These are phyloP conservation scores for Clonostachys rhizophaga DNA, from an alignment of 2,329 filamentous ascomycete species.

Conservation along the genomic window DNA sequence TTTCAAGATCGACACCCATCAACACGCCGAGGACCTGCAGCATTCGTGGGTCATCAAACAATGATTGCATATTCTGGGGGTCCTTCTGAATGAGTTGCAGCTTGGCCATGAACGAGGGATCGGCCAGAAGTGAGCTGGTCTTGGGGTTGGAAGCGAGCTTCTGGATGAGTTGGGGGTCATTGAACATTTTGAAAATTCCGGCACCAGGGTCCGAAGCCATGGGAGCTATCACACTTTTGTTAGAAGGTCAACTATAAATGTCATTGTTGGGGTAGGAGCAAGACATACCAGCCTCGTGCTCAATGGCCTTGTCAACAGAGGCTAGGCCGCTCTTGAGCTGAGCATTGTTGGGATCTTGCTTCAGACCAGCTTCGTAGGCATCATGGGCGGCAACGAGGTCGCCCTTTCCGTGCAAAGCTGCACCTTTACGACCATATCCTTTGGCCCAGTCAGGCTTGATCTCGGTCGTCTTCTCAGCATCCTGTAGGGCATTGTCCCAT, in stretches of 20 bases:
- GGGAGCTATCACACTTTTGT: constrained; percentile 12
- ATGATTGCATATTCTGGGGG: constrained; percentile 70
- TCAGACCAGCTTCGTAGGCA: constrained; percentile 91
- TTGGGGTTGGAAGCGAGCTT: constrained; percentile 95
- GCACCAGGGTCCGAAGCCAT: constrained; percentile 59
- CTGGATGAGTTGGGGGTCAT: constrained; percentile 80
- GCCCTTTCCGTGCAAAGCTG: constrained; percentile 81
- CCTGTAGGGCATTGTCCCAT: constrained; percentile 77
- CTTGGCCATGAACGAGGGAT: constrained; percentile 86
- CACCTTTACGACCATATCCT: constrained; percentile 90
- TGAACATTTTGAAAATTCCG: constrained; percentile 90
- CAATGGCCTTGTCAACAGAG: constrained; percentile 82
- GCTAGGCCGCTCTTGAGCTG: constrained; percentile 87
- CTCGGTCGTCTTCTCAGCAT: constrained; percentile 90
- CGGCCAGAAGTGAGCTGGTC: constrained; percentile 75
- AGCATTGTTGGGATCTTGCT: constrained; percentile 86
- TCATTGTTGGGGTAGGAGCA: constrained; percentile 14
- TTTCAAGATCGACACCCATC: constrained; percentile 85
- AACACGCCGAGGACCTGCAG: constrained; percentile 90
- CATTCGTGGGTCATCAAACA: constrained; percentile 88
- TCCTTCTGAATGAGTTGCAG: constrained; percentile 77
- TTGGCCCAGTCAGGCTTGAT: constrained; percentile 98
- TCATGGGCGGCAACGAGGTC: constrained; percentile 82
- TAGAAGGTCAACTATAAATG: too few relatives aligned
- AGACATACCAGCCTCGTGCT: constrained; percentile 40